Percentiles rank a stretch among this genome's conserved stretches.
These are phyloP conservation scores for Metarhizium album DNA, from an alignment of 2,329 filamentous ascomycete genomes.

Conservation along the genomic window DNA sequence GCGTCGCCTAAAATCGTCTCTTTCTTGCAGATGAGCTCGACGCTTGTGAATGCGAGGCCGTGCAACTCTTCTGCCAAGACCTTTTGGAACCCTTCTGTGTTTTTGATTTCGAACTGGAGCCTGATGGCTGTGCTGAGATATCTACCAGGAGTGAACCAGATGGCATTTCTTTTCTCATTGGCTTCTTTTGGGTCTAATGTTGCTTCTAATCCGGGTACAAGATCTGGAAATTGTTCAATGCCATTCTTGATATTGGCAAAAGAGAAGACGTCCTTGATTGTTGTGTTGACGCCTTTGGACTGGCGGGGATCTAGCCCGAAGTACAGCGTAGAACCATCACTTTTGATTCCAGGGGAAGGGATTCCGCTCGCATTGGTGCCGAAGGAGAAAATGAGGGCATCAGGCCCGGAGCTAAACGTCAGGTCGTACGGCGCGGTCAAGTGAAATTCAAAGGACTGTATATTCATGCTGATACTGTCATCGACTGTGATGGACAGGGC, in stretches of 20 bases:
- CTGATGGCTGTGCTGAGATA: not conserved
- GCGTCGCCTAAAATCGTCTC: not conserved
- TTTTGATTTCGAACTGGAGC: not conserved
- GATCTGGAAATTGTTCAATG: not conserved
- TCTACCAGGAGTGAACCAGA: not conserved
- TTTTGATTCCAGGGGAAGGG: not conserved
- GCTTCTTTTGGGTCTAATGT: not conserved
- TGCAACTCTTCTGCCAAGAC: not conserved
- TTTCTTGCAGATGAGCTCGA: not conserved
- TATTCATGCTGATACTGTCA: not conserved
- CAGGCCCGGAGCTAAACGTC: not conserved
- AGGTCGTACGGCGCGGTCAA: not conserved
- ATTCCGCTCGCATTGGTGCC: not conserved
- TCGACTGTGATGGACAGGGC: not conserved
- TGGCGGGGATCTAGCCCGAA: not conserved
- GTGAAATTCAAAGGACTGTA: not conserved
- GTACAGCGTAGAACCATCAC: not conserved
- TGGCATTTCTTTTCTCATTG: not conserved
- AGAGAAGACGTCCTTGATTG: not conserved
- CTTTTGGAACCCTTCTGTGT: not conserved
- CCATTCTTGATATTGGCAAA: not conserved
- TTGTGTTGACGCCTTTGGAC: not conserved
- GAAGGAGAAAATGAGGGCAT: not conserved
- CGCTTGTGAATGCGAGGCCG: not conserved
- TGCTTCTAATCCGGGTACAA: not conserved